Percentiles rank a stretch among this genome's conserved stretches.
These are phyloP conservation scores for Fraxinus angustifolia DNA, from an alignment of 305 asterid genomes.

Conservation along the genomic window DNA sequence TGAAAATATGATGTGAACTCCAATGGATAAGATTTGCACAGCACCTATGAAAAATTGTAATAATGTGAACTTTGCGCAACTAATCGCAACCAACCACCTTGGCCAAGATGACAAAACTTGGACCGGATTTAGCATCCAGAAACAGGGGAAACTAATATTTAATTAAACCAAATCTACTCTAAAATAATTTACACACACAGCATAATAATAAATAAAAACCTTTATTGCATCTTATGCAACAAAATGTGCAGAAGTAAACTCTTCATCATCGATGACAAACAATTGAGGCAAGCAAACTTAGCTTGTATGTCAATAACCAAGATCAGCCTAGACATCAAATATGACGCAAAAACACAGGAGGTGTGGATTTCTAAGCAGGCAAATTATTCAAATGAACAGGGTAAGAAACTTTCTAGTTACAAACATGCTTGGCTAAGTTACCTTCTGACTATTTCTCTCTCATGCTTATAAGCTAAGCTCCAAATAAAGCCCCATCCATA, in stretches of 20 bases:
- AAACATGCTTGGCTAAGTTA: not conserved
- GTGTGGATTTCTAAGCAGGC: not conserved
- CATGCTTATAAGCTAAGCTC: not conserved
- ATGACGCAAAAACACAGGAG: not conserved
- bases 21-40: slow-evolving; percentile 79
- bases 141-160: not conserved
- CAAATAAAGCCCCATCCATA: not conserved
- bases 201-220: not conserved
- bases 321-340: not conserved
- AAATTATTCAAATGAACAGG: slow-evolving; percentile 14
- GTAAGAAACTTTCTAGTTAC: not conserved
- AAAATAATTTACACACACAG: not conserved
- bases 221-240: slow-evolving; percentile 11
- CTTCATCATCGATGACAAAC: slow-evolving; percentile 1
- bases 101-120: slow-evolving; percentile 5
- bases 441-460: not conserved
- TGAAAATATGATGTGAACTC: slow-evolving; percentile 90
- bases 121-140: slow-evolving; percentile 7
- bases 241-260: not conserved
- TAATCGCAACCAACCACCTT: not conserved
- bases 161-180: not conserved
- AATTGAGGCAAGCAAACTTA: not conserved
- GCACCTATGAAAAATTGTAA: slow-evolving; percentile 46
- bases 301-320: not conserved
- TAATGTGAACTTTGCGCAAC: slow-evolving; percentile 13